Evolutionary conservation across 495 filamentous ascomycete species (phyloP).

Genomic region (Diplogelasinospora grovesii): DNA sequence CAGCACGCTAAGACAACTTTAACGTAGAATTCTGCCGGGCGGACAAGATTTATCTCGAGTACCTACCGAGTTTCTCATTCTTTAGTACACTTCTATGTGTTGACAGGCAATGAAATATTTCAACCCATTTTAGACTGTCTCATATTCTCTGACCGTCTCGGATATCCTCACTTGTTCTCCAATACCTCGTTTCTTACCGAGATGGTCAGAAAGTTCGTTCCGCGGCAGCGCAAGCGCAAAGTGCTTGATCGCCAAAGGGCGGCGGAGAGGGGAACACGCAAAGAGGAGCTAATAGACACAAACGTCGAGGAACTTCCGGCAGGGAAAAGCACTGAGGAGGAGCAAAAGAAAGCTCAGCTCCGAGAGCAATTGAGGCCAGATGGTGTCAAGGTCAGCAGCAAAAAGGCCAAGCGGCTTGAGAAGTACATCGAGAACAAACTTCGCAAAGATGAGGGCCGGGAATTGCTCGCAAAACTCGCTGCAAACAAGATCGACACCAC

Average conservation of each 20-base stretch:
- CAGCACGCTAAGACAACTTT: too few relatives aligned
- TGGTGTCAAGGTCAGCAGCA: conserved; percentile 69
- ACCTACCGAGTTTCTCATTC: too few relatives aligned
- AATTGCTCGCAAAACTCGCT: conserved; percentile 75
- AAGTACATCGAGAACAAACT: conserved; percentile 98
- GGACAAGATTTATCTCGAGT: conserved; percentile 37
- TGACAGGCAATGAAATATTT: too few relatives aligned
- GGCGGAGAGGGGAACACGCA: conserved; percentile 29
- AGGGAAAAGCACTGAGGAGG: conserved; percentile 56
- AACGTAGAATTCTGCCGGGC: conserved; percentile 39
- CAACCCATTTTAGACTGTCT: too few relatives aligned
- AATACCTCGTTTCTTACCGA: too few relatives aligned
- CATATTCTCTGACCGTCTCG: too few relatives aligned
- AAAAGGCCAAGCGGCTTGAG: conserved; percentile 91
- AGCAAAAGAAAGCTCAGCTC: conserved; percentile 53
- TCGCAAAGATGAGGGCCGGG: conserved; percentile 85
- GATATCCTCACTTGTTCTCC: too few relatives aligned
- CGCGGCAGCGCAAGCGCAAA: conserved; percentile 75
- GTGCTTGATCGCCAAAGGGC: conserved; percentile 49
- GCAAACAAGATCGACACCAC: conserved; percentile 74
- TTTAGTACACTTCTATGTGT: too few relatives aligned
- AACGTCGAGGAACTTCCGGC: conserved; percentile 69
- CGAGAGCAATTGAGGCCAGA: conserved; percentile 60
- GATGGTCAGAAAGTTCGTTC: conserved; percentile 65
- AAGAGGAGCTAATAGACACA: conserved; percentile 45